A percentile compares a stretch with the other conserved stretches of the same genome.
Evolutionary conservation across 345 rosid species (phyloP).

Genomic region (Physaria fendleri): DNA sequence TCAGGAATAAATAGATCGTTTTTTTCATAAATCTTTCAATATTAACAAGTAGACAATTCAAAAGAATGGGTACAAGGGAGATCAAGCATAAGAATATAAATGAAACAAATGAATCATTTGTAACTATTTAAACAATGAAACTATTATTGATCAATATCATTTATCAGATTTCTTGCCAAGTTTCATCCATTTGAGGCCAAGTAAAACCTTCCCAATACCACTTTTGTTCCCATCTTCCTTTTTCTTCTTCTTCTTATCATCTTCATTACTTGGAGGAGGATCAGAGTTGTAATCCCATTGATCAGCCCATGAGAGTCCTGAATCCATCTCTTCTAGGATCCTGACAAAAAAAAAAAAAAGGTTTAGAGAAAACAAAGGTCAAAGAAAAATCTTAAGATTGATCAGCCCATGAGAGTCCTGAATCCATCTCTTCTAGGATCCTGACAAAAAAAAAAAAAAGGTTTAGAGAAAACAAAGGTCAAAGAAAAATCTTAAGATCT

Average conservation of each 20-base stretch:
- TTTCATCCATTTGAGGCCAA: conserved; percentile 27
- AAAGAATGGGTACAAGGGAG: neutral
- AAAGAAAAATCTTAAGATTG: conserved; percentile 6
- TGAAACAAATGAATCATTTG: conserved; percentile 7
- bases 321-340: conserved; percentile 21
- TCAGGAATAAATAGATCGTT: too few species aligned
- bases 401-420: conserved; percentile 30
- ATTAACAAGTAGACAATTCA: too few species aligned
- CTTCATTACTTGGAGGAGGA: conserved; percentile 23
- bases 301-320: conserved; percentile 30
- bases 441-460: too few species aligned
- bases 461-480: conserved; percentile 4
- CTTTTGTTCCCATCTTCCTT: conserved; percentile 20
- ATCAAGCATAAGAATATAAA: too few species aligned
- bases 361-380: conserved; percentile 4
- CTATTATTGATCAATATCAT: conserved; percentile 5
- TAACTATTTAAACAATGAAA: neutral
- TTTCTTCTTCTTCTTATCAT: conserved; percentile 22
- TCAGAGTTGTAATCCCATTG: conserved; percentile 31
- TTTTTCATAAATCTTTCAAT: too few species aligned
- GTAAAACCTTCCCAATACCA: conserved; percentile 20
- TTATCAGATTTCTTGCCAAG: conserved; percentile 27
- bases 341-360: too few species aligned
- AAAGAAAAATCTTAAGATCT: neutral
- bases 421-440: conserved; percentile 21